Evolutionary conservation across 495 filamentous ascomycete genomes (phyloP).

Genomic region (Aspergillus hancockii): DNA sequence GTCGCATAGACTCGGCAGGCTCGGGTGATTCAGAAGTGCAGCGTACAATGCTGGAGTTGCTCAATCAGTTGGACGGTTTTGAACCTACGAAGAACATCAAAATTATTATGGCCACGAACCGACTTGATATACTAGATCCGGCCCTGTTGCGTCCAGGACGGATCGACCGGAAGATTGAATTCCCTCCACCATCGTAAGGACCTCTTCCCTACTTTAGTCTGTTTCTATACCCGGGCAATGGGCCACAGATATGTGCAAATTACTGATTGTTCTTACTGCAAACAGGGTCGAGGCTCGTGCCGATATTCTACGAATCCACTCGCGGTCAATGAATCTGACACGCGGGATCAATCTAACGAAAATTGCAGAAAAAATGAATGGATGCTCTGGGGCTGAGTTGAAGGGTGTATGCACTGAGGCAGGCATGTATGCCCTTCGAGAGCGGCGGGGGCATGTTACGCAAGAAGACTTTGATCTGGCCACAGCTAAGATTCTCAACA

Average conservation of each 20-base stretch:
- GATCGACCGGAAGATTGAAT: constrained; percentile 99
- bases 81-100: constrained; percentile 99
- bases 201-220: neutral
- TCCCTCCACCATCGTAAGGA: constrained; percentile 84
- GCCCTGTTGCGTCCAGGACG: constrained; percentile 90
- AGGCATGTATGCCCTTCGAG: constrained; percentile 95
- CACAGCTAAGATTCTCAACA: constrained; percentile 98
- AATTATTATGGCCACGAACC: constrained; percentile 99
- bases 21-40: constrained; percentile 99
- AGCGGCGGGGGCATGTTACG: constrained; percentile 94
- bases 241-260: constrained; percentile 5
- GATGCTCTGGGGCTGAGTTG: constrained; percentile 93
- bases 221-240: neutral
- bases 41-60: constrained; percentile 96
- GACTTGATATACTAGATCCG: constrained; percentile 94
- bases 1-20: constrained; percentile 90
- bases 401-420: constrained; percentile 98
- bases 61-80: constrained; percentile 98
- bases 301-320: constrained; percentile 97
- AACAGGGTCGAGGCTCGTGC: constrained; percentile 85
- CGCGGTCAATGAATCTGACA: constrained; percentile 96
- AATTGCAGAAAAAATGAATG: constrained; percentile 99
- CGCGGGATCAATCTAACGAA: constrained; percentile 96
- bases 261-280: constrained; percentile 11
- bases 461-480: constrained; percentile 99